Conservation (phyloP, 352 stramenopile genomes). For the Phytophthora niederhauseri region DNA sequence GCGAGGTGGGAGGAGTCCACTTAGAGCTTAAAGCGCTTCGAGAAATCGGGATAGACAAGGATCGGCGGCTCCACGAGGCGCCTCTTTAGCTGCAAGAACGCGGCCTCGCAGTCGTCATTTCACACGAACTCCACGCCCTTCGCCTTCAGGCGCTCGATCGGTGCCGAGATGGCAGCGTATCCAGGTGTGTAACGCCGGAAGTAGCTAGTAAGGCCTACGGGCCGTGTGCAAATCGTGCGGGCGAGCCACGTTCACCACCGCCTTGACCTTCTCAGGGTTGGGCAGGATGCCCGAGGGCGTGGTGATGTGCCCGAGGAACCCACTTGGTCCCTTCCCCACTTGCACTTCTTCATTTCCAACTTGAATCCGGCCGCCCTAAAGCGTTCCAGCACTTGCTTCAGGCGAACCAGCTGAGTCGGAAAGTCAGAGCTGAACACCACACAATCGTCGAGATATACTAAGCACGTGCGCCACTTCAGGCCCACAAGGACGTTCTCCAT, state of each 20-base stretch:
- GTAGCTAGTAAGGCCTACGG: slow-evolving; percentile 6
- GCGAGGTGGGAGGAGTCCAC: too few species aligned
- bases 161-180: not conserved
- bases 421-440: slow-evolving; percentile 7
- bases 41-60: too few species aligned
- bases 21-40: too few species aligned
- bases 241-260: not conserved
- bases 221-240: not conserved
- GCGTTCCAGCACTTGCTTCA: not conserved
- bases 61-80: too few species aligned
- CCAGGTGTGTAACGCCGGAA: slow-evolving; percentile 6
- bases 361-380: slow-evolving; percentile 1
- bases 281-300: not conserved
- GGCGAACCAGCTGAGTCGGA: not conserved
- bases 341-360: slow-evolving; percentile 15
- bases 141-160: too few species aligned
- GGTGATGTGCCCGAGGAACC: slow-evolving; percentile 8
- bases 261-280: slow-evolving; percentile 15
- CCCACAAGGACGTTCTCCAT: slow-evolving; percentile 11
- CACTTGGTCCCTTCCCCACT: slow-evolving; percentile 3
- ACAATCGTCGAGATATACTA: slow-evolving; percentile 10
- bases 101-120: too few species aligned
- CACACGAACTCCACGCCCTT: too few species aligned
- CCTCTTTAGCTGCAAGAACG: too few species aligned
- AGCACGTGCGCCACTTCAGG: slow-evolving; percentile 3